Percentiles rank a stretch among this genome's conserved stretches.
Evolutionary conservation across 495 filamentous ascomycete species (phyloP).

Genomic region (Letharia columbiana): DNA sequence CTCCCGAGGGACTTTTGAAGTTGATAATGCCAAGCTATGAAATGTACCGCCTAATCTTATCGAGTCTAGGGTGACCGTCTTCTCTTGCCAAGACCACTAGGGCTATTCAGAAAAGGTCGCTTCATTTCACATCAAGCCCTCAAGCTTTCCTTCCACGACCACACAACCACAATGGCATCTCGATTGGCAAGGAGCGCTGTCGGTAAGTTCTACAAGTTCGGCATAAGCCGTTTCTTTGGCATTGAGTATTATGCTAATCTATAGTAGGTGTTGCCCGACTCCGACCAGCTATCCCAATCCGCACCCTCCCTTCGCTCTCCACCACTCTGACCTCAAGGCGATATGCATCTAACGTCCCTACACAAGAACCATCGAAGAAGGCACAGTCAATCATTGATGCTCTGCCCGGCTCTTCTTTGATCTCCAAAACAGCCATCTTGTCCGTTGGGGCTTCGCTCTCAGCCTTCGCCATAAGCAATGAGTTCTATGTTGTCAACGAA

Average conservation of each 20-base stretch:
- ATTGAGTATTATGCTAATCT: conserved; percentile 23
- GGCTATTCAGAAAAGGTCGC: not conserved
- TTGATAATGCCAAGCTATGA: not conserved
- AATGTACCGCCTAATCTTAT: too few species aligned
- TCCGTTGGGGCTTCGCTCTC: conserved; percentile 85
- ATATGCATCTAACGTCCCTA: conserved; percentile 65
- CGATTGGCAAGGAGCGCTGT: conserved; percentile 85
- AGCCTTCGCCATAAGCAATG: conserved; percentile 95
- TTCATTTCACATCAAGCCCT: conserved; percentile 2
- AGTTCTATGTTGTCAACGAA: conserved; percentile 99
- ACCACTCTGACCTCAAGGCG: conserved; percentile 55
- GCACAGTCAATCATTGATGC: conserved; percentile 90
- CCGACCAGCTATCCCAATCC: conserved; percentile 62
- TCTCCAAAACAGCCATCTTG: conserved; percentile 93
- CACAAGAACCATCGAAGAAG: conserved; percentile 82
- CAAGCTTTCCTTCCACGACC: not conserved
- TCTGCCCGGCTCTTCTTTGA: conserved; percentile 71
- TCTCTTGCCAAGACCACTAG: conserved; percentile 12
- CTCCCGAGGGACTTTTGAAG: not conserved
- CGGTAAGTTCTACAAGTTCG: conserved; percentile 50
- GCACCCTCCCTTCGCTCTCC: conserved; percentile 62
- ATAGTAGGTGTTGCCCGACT: conserved; percentile 75
- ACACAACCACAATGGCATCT: conserved; percentile 69
- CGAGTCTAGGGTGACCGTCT: too few species aligned
- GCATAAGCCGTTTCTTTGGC: conserved; percentile 15